Evolutionary conservation across 192 early-diverging fungal genomes (phyloP), one percentile per base, ranked within the genome.

Genomic region (Coemansia sp.): DNA sequence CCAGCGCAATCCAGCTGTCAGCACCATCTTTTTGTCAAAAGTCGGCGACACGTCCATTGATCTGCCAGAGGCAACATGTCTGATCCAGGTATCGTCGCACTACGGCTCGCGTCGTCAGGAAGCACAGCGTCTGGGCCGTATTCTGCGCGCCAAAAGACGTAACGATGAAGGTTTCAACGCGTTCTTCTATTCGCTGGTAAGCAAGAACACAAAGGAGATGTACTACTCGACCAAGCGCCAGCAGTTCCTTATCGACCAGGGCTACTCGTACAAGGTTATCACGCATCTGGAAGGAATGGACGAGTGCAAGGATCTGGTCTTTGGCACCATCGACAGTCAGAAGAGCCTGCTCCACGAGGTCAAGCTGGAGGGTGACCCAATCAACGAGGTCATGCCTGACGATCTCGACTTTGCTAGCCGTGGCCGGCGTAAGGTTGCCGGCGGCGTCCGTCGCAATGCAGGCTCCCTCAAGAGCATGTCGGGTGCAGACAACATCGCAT

Each of bases 1-100:
- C 74, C 93, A 93, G 75, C 86, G 94, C 80, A 95, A 98, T 74
- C 92, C 96, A 1, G 74, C 84, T 22, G 66, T 96, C 66, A 97
- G 92, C 79, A 98, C 96, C 0, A 92, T 93, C 31, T 98, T 91
- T 50, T 67, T 93, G 42, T 92, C 90, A 31, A 93, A 91, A 70
- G 93, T 99, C 54, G 98, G 98, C 68, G 98, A 99, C 75, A 99
- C 98, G n/a, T 96, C 94, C 38, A 94, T 99, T 40, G 96, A 99
- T 84, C 76, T 99, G 33, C 96, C 98, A 18, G 98, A 98, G 69
- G 98, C 98, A 0, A 97, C 94, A 0, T 96, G 94, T 63, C 82
- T 99, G 63, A 99, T 99, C 75, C 98, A 99, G 75, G 95, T 99
- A 0, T 98, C 96, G 3, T 94, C 93, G 0, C 98, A 99, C 67